Evolutionary conservation across 2,329 filamentous ascomycete genomes (phyloP), one percentile per base, ranked within the genome.

Genomic region (Didymella pomorum): DNA sequence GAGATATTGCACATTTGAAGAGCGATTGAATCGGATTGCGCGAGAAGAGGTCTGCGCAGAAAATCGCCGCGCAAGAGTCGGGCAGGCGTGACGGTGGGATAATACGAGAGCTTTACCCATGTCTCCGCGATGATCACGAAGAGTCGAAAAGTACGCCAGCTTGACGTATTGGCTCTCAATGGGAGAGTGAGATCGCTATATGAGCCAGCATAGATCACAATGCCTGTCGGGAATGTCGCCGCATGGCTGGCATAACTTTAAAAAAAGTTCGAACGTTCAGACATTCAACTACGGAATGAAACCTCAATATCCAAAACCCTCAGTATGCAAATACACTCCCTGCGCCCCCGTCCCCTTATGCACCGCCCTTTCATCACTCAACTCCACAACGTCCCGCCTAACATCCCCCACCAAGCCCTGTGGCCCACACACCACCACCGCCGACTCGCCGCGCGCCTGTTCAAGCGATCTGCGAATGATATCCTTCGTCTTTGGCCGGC

Each of bases 331-430:
- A 69, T 83, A 87, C 26, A 89, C 83, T 0, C 87, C 87, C 70
- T 89, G 86, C 14, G 87, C 87, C 0, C 86, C 86, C 0, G 84
- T 89, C 2, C 87, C 87, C 71, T 89, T 89, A 65, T 89, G 86
- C 42, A 89, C 86, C 3, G 86, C 87, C 28, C 87, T 79, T 72
- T 89, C 87, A 70, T 90, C 86, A 63, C 85, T 87, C 41, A 89
- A 65, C 9, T 69, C 78, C 3, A 84, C 85, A 0, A 86, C 85
- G 54, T 78, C 81, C 14, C 79, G 81, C 56, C 86, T 80, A 5
- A 86, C 83, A 61, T 84, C 80, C n/a, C 82, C 79, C 3, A 83
- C 81, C 45, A 89, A 69, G 0, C 83, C 82, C 1, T 75, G 70
- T 0, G 86, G 86, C 14, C 87, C 87, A 66, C 87, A 89, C 0